These are phyloP conservation scores for Coniosporium tulheliwenetii DNA, from an alignment of 2,329 filamentous ascomycete species.

Conservation along the genomic window DNA sequence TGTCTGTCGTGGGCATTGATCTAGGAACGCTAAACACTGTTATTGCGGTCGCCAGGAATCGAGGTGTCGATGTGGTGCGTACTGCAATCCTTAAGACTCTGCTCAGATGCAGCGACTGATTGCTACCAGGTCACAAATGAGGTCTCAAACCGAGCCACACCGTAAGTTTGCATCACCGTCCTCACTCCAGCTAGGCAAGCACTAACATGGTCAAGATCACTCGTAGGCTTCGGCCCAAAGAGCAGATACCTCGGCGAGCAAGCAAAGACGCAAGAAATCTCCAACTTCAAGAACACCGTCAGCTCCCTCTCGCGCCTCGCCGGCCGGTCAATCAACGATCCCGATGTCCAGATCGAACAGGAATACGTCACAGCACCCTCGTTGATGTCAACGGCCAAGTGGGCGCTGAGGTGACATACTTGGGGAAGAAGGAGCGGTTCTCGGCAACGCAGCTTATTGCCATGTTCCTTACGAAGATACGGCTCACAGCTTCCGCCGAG, in stretches of 20 bases:
- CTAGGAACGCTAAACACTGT: constrained; percentile 95
- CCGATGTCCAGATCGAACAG: constrained; percentile 86
- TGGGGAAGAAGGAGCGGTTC: constrained; percentile 91
- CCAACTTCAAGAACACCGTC: constrained; percentile 98
- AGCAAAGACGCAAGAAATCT: constrained; percentile 97
- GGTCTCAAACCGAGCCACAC: constrained; percentile 94
- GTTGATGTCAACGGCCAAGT: constrained; percentile 89
- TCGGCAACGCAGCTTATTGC: constrained; percentile 83
- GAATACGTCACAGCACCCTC: constrained; percentile 72
- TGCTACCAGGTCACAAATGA: constrained; percentile 78
- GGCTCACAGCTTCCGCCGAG: constrained; percentile 72
- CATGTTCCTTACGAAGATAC: constrained; percentile 94
- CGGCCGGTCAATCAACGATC: constrained; percentile 73
- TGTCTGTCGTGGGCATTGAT: constrained; percentile 67
- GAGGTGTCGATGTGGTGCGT: constrained; percentile 97
- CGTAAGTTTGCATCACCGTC: constrained; percentile 47
- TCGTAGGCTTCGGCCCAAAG: constrained; percentile 92
- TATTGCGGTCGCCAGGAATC: constrained; percentile 93
- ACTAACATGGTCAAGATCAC: constrained; percentile 41
- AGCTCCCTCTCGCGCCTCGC: constrained; percentile 81
- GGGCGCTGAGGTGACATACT: constrained; percentile 82
- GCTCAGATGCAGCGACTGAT: constrained; percentile 3
- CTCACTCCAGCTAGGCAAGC: constrained; percentile 9
- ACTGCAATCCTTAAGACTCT: constrained; percentile 4
- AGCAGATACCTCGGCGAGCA: constrained; percentile 85